Conservation (phyloP, 306 rosid species). For the Dryas alaskensis region DNA sequence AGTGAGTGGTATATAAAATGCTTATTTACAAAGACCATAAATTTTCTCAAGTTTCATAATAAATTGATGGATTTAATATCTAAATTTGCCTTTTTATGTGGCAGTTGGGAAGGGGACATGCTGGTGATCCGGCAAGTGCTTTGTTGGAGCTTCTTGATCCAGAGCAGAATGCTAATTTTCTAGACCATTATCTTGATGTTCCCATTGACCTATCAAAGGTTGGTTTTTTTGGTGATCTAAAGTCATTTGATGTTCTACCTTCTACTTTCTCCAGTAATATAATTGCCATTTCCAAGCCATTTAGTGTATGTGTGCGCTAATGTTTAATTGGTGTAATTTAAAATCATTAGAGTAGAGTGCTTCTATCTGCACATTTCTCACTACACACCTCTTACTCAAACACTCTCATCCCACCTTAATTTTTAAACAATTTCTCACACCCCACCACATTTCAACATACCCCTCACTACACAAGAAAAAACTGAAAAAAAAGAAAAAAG, state of each 20-base stretch:
- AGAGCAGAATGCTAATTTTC: slow-evolving; percentile 96
- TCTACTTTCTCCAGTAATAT: not conserved
- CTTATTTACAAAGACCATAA: not conserved
- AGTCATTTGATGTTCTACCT: not conserved
- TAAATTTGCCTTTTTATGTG: slow-evolving; percentile 19
- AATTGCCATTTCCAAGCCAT: not conserved
- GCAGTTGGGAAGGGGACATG: slow-evolving; percentile 96
- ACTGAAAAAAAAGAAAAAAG: no score
- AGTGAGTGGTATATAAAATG: slow-evolving; percentile 1
- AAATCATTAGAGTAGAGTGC: no score
- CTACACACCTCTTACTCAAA: no score
- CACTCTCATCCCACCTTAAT: no score
- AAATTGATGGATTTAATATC: not conserved
- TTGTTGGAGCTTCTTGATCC: slow-evolving; percentile 99
- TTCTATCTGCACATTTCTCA: no score
- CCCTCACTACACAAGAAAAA: no score
- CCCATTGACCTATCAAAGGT: slow-evolving; percentile 97
- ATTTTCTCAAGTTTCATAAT: not conserved
- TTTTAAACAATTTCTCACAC: no score
- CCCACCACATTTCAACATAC: no score
- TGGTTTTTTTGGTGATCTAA: not conserved
- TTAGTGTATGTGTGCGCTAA: not conserved
- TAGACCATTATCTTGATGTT: slow-evolving; percentile 97
- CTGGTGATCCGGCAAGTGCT: slow-evolving; percentile 99
- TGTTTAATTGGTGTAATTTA: not conserved